Evolutionary conservation across 768 basidiomycete species (phyloP), one percentile per base, ranked within the genome.

Genomic region (Russula sp.): DNA sequence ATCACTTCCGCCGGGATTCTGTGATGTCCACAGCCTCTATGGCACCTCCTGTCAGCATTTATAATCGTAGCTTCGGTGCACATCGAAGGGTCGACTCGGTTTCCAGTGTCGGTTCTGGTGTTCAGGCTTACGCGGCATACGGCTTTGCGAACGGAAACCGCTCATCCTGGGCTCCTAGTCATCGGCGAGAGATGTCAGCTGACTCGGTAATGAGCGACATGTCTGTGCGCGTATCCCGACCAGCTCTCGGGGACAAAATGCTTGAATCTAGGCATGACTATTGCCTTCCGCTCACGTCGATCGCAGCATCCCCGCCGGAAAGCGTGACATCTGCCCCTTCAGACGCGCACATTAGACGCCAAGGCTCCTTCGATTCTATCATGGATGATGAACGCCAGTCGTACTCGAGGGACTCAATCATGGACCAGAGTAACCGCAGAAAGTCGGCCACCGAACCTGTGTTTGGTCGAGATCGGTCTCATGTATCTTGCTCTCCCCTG

Each of bases 191-290:
- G 32, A 68, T 72, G 39, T 89, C 88, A 0, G 70, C 80, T 1
- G 89, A 91, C 65, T 91, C 89, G 0, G 72, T 83, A 37, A 73
- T 79, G 69, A 91, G 87, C 67, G 84, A 88, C 51, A 82, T 81
- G 65, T 85, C 87, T 10, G 77, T 77, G 66, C 76, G 80, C n/a
- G 72, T 88, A 0, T 84, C 80, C 2, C 81, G 90, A 10, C 91
- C 91, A 2, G 88, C 85, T 3, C 71, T 92, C 4, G 90, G 91
- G 1, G 91, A 93, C 73, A 93, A 91, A 80, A 93, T 93, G 91
- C 88, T 93, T 65, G 85, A 88, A 42, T 84, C 78, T 37, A 80
- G 74, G 13, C 72, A 68, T 7, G 83, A 82, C 40, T 79, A 77
- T 52, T 81, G 79, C 1, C 77, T 80, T 63, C 82, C 86, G 0